Conservation (phyloP, 2,329 filamentous ascomycete species). For the Colletotrichum spaethianum region DNA sequence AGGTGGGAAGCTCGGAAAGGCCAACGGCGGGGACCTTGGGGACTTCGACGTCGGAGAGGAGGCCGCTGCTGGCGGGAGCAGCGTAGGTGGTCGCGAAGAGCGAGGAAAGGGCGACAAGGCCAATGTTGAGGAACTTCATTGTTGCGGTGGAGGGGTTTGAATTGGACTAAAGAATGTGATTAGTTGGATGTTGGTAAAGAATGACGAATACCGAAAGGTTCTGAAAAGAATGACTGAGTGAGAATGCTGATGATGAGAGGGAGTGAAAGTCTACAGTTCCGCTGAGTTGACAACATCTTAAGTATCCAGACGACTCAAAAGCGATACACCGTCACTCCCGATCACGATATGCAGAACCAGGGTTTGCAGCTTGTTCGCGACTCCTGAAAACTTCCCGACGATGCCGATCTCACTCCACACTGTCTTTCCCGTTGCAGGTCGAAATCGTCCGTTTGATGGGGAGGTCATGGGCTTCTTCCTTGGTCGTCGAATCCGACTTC, state of each 20-base stretch:
- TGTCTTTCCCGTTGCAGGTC: neutral
- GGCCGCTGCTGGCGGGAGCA: conserved; percentile 15
- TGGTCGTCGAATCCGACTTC: neutral
- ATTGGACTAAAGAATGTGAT: conserved; percentile 21
- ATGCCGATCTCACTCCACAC: conserved; percentile 18
- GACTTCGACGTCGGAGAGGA: neutral
- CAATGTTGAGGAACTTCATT: conserved; percentile 38
- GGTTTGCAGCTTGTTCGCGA: conserved; percentile 4
- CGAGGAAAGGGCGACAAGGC: conserved; percentile 26
- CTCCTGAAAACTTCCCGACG: neutral
- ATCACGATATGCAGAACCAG: neutral
- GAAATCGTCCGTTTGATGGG: conserved; percentile 7
- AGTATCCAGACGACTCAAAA: conserved; percentile 4
- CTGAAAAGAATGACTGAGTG: conserved; percentile 36
- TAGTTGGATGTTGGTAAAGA: conserved; percentile 24
- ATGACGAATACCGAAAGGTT: conserved; percentile 11
- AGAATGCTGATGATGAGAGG: conserved; percentile 32
- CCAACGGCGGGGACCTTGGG: neutral
- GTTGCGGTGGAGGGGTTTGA: conserved; percentile 11
- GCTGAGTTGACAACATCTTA: conserved; percentile 11
- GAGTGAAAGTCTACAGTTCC: neutral
- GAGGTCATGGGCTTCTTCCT: neutral
- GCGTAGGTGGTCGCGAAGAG: conserved; percentile 29
- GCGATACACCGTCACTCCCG: neutral
- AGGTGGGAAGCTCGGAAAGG: neutral